Conservation (phyloP, 257 asterid genomes). For the Echium plantagineum region DNA sequence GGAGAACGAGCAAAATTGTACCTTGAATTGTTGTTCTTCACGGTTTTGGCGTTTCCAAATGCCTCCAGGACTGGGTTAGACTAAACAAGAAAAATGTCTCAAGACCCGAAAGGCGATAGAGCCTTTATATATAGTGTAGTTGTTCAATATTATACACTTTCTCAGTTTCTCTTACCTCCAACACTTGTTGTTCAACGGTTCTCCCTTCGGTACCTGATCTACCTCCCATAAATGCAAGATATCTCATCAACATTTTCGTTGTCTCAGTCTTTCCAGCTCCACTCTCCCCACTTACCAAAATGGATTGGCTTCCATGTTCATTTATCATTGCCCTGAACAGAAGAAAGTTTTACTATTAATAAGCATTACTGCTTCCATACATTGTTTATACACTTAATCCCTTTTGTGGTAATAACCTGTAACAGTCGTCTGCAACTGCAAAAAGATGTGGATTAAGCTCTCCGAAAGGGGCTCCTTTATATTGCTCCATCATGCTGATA, state of each 20-base stretch:
- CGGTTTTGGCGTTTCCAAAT: conserved; percentile 92
- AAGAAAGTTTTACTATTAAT: conserved; percentile 10
- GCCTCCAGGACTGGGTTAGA: conserved; percentile 97
- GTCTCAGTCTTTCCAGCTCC: conserved; percentile 99
- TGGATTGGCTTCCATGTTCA: conserved; percentile 89
- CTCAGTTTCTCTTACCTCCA: conserved; percentile 53
- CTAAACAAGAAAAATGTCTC: conserved; percentile 24
- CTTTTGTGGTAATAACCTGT: conserved; percentile 32
- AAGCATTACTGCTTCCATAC: background rate
- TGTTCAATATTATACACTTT: conserved; percentile 1
- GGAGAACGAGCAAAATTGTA: conserved; percentile 13
- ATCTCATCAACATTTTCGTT: conserved; percentile 91
- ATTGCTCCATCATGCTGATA: conserved; percentile 86
- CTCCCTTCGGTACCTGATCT: conserved; percentile 81
- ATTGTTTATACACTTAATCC: background rate
- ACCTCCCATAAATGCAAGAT: conserved; percentile 98
- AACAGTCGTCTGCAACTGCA: conserved; percentile 90
- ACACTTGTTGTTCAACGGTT: conserved; percentile 93
- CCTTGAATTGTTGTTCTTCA: conserved; percentile 95
- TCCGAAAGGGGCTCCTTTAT: conserved; percentile 89
- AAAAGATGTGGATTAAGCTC: conserved; percentile 97
- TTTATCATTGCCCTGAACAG: conserved; percentile 61
- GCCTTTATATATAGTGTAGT: background rate
- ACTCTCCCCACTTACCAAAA: conserved; percentile 95
- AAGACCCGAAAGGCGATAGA: conserved; percentile 5